Evolutionary conservation across 2,329 filamentous ascomycete genomes (phyloP).

Genomic region (Phaeomoniella chlamydospora): DNA sequence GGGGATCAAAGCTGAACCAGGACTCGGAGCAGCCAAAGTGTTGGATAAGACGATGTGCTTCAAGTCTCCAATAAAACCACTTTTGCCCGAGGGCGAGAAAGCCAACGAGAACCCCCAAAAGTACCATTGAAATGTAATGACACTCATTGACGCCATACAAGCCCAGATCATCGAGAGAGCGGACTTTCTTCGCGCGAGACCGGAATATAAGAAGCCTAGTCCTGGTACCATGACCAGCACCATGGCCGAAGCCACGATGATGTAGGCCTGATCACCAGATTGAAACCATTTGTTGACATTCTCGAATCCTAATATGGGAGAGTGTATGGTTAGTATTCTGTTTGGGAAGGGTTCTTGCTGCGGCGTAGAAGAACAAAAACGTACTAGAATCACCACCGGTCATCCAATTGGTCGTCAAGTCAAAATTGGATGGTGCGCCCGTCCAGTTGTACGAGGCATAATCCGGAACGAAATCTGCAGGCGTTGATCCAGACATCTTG

Average conservation of each 20-base stretch:
- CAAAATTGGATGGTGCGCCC: slow-evolving; percentile 27
- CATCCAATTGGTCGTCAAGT: slow-evolving; percentile 34
- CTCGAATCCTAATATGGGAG: slow-evolving; percentile 43
- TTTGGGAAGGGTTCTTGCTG: slow-evolving; percentile 1
- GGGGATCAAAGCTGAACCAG: slow-evolving; percentile 75
- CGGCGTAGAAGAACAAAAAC: slow-evolving; percentile 20
- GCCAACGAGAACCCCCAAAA: slow-evolving; percentile 98
- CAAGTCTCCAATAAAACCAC: slow-evolving; percentile 83
- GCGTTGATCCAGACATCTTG: slow-evolving; percentile 1
- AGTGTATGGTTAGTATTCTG: slow-evolving; percentile 2
- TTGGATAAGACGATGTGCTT: slow-evolving; percentile 79
- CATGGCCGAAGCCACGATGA: slow-evolving; percentile 79
- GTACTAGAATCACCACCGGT: slow-evolving; percentile 67
- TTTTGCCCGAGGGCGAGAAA: slow-evolving; percentile 68
- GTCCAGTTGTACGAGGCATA: slow-evolving; percentile 36
- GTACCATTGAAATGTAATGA: slow-evolving; percentile 97
- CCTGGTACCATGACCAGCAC: slow-evolving; percentile 94
- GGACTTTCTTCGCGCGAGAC: slow-evolving; percentile 92
- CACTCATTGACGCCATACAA: slow-evolving; percentile 81
- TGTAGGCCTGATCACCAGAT: slow-evolving; percentile 85
- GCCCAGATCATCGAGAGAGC: slow-evolving; percentile 96
- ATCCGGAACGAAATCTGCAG: slow-evolving; percentile 14
- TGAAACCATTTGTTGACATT: slow-evolving; percentile 96
- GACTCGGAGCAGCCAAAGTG: slow-evolving; percentile 69
- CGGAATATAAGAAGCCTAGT: slow-evolving; percentile 94